Evolutionary conservation across 1,139 yeast species (phyloP).

Genomic region (Kodamaea alishanica): DNA sequence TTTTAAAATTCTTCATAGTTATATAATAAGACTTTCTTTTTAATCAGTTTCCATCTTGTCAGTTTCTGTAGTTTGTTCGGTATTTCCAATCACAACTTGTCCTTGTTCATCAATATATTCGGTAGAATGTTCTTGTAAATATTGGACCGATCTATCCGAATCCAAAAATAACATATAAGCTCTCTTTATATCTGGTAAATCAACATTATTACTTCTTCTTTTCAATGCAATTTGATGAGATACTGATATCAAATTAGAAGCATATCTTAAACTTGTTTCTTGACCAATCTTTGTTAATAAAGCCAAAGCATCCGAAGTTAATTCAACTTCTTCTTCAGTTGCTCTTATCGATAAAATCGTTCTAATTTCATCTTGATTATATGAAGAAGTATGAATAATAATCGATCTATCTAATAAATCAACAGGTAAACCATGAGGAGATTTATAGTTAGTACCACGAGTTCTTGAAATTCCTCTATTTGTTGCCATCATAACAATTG

Average conservation of each 20-base stretch:
- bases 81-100: slow-evolving; percentile 49
- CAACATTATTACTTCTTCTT: slow-evolving; percentile 69
- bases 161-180: slow-evolving; percentile 86
- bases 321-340: slow-evolving; percentile 93
- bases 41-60: slow-evolving; percentile 53
- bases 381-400: slow-evolving; percentile 80
- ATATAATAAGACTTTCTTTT: background rate
- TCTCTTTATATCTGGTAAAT: slow-evolving; percentile 80
- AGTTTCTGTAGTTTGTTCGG: slow-evolving; percentile 26
- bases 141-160: slow-evolving; percentile 80
- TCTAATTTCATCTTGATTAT: slow-evolving; percentile 76
- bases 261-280: slow-evolving; percentile 91
- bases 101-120: slow-evolving; percentile 76
- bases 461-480: slow-evolving; percentile 91
- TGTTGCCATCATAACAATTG: slow-evolving; percentile 98
- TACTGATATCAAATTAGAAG: slow-evolving; percentile 85
- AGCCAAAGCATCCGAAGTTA: slow-evolving; percentile 79
- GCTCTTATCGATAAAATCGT: slow-evolving; percentile 87
- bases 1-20: background rate
- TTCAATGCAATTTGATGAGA: slow-evolving; percentile 81
- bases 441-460: slow-evolving; percentile 88
- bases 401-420: slow-evolving; percentile 93
- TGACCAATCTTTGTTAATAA: slow-evolving; percentile 87
- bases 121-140: slow-evolving; percentile 61
- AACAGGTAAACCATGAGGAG: slow-evolving; percentile 95